Percentiles rank a stretch among this genome's conserved stretches.
These are phyloP conservation scores for Aspergillus hiratsukae DNA, from an alignment of 2,329 filamentous ascomycete genomes.

Conservation along the genomic window DNA sequence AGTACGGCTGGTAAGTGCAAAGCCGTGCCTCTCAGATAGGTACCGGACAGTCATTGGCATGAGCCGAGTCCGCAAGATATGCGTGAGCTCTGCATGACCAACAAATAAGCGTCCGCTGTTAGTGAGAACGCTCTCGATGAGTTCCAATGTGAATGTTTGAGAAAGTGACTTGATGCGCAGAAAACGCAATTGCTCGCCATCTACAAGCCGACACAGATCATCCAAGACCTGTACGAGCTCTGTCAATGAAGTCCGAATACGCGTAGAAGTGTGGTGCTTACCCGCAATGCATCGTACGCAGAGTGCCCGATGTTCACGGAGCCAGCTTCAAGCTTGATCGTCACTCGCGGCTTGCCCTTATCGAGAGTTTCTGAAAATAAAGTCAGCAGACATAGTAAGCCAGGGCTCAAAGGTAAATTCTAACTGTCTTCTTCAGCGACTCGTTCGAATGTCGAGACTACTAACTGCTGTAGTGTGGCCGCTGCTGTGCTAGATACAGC, in stretches of 20 bases:
- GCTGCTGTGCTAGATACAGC: conserved; percentile 95
- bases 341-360: conserved; percentile 54
- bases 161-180: conserved; percentile 73
- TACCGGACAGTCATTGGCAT: conserved; percentile 79
- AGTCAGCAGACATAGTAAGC: conserved; percentile 5
- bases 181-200: conserved; percentile 77
- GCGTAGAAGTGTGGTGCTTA: conserved; percentile 31
- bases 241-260: conserved; percentile 7
- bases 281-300: conserved; percentile 78
- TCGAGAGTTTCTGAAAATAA: conserved; percentile 33
- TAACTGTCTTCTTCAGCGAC: conserved; percentile 75
- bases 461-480: conserved; percentile 90
- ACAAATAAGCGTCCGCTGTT: conserved; percentile 80
- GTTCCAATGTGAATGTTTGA: conserved; percentile 79
- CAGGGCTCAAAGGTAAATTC: conserved; percentile 24
- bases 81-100: conserved; percentile 71
- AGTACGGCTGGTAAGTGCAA: conserved; percentile 76
- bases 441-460: conserved; percentile 90
- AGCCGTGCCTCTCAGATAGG: conserved; percentile 71
- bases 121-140: conserved; percentile 84
- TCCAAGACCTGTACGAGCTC: conserved; percentile 62
- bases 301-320: conserved; percentile 65
- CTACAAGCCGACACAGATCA: conserved; percentile 82
- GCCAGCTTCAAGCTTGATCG: conserved; percentile 63
- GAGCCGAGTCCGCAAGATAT: conserved; percentile 70